phyloP scores from a whole-genome alignment of 2,329 filamentous ascomycete species.

The Xylariaceae sp. region DNA sequence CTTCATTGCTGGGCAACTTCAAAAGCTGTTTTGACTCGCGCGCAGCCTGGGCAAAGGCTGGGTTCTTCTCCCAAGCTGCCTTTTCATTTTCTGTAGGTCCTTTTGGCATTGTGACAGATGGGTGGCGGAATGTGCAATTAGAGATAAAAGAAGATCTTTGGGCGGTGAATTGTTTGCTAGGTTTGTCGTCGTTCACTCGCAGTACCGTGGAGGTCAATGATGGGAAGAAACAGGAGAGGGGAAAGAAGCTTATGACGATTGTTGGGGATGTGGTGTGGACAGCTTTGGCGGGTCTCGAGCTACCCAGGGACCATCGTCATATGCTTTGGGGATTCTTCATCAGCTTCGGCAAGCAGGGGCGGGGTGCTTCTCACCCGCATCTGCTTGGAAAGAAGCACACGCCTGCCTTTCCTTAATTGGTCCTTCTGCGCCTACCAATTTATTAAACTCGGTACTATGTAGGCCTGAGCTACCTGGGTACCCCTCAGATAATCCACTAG shows the following conservation, averaged over 20 bases:
- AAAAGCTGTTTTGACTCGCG: slow-evolving; percentile 71
- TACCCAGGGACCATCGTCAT: slow-evolving; percentile 14
- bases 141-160: not conserved
- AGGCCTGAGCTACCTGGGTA: too few relatives aligned
- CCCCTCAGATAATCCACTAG: too few relatives aligned
- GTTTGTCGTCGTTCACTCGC: too few relatives aligned
- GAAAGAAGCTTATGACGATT: not conserved
- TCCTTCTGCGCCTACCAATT: not conserved
- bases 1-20: slow-evolving; percentile 66
- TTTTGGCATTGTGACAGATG: slow-evolving; percentile 19
- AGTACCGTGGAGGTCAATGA: not conserved
- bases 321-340: not conserved
- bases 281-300: slow-evolving; percentile 11
- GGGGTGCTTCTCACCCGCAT: not conserved
- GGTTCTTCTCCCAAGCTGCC: slow-evolving; percentile 20
- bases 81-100: slow-evolving; percentile 17
- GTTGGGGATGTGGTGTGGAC: slow-evolving; percentile 11
- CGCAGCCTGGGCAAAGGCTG: slow-evolving; percentile 27
- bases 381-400: slow-evolving; percentile 13
- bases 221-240: not conserved
- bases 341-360: slow-evolving; percentile 4
- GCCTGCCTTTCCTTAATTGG: slow-evolving; percentile 9
- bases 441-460: too few relatives aligned
- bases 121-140: not conserved
- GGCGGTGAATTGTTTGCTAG: not conserved